These are phyloP conservation scores for Hibiscus syriacus DNA, from an alignment of 345 rosid species.

Conservation along the genomic window DNA sequence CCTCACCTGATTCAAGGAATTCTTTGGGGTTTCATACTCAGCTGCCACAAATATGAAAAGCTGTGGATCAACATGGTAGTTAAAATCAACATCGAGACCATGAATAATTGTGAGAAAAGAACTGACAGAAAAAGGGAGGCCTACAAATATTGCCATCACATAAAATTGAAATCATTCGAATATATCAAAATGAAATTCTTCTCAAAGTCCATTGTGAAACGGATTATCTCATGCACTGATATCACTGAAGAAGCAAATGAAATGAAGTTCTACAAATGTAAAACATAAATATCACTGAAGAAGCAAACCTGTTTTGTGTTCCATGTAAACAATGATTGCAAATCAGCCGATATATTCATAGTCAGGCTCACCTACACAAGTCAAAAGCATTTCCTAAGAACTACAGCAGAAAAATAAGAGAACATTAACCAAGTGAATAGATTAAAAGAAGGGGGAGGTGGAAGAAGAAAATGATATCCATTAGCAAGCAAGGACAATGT, in stretches of 20 bases:
- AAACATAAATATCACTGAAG: neutral
- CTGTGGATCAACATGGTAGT: conserved; percentile 31
- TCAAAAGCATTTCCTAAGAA: conserved; percentile 6
- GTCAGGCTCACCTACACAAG: conserved; percentile 75
- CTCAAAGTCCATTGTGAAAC: neutral
- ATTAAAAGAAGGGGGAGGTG: neutral
- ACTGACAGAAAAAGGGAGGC: neutral
- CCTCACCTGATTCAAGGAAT: conserved; percentile 81
- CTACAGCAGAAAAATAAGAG: neutral
- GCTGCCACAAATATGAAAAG: conserved; percentile 82
- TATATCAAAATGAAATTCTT: neutral
- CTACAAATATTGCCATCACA: neutral
- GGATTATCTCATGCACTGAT: neutral
- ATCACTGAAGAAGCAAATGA: neutral
- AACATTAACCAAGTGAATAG: neutral
- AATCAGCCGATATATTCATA: conserved; percentile 76
- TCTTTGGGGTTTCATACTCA: conserved; percentile 73
- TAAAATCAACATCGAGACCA: neutral
- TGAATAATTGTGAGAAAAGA: neutral
- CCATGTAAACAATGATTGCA: conserved; percentile 90
- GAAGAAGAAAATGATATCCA: no score
- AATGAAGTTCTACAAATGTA: neutral
- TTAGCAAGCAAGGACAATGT: no score
- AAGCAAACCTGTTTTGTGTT: conserved; percentile 87
- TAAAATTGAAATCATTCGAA: neutral